Conservation (phyloP, 1,284 basidiomycete species). For the Malassezia sympodialis region DNA sequence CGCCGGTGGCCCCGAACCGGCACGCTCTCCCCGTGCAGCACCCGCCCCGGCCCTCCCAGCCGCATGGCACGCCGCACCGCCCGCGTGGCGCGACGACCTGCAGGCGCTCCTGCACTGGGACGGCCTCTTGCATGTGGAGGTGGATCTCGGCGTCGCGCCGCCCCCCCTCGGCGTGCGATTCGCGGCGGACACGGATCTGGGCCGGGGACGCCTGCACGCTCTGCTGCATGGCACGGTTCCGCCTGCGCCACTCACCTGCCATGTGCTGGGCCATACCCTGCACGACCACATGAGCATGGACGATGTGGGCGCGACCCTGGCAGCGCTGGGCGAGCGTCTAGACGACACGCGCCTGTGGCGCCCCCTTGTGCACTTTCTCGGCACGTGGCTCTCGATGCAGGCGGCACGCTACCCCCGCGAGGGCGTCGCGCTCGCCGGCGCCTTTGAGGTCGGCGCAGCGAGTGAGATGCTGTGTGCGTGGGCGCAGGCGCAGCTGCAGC, state of each 20-base stretch:
- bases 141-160: slow-evolving; percentile 36
- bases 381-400: slow-evolving; percentile 13
- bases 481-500: slow-evolving; percentile 1
- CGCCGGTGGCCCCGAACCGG: too few relatives aligned
- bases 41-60: background rate
- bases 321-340: background rate
- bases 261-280: background rate
- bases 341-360: background rate
- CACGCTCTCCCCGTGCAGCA: background rate
- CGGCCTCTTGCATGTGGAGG: slow-evolving; percentile 19
- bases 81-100: slow-evolving; percentile 4
- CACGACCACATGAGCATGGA: slow-evolving; percentile 1
- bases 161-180: slow-evolving; percentile 21
- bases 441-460: background rate
- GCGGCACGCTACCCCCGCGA: background rate
- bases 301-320: background rate
- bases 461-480: background rate
- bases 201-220: slow-evolving; percentile 20
- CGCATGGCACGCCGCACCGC: slow-evolving; percentile 2
- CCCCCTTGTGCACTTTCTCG: slow-evolving; percentile 7
- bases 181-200: slow-evolving; percentile 11
- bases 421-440: background rate
- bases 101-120: slow-evolving; percentile 7
- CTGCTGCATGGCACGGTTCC: slow-evolving; percentile 12
- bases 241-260: background rate